Evolutionary conservation across 345 rosid genomes (phyloP), one percentile per base, ranked within the genome.

Genomic region (Balakata baccata): DNA sequence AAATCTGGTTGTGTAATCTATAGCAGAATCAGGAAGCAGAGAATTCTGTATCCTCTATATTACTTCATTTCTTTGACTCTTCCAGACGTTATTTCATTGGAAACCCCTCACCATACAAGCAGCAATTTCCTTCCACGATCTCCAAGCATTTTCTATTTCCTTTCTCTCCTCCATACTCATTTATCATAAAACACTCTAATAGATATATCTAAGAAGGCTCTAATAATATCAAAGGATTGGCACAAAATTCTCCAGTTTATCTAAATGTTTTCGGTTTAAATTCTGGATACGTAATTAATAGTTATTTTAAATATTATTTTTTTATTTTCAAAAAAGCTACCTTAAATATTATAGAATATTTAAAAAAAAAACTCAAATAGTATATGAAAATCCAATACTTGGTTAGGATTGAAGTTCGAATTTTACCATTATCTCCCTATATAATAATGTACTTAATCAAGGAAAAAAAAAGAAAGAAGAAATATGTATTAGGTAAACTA

Each of bases 111-210:
- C 81, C 79, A 49, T 78, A 63, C 17, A 77, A 47, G 61, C 23
- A 74, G 62, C 81, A 81, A 65, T 29, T 57, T 61, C 84, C 79
- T 66, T 75, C 74, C 20, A 71, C 2, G 18, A 14, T 34, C 60
- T 74, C 47, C 69, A 81, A 41, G 70, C 81, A 78, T 50, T 52
- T 75, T 38, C 51, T 53, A 70, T 78, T 78, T 20, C 74, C 77
- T n/a, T 29, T 54, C 50, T 46, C 79, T 39, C 77, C 77, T 20
- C 84, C 77, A 52, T 74, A 78, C 77, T 78, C 84, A 50, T 81
- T 81, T 49, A 78, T 78, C 64, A 78, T 57, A 68, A 75, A 75
- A 58, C 81, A 81, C 77, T 81, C 79, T 43, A 81, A 78, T n/a
- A 81, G 84, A 51, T 78, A n/a, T n/a, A 81, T 63, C 71, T 81